These are phyloP conservation scores for Naganishia vishniacii DNA, from an alignment of 768 basidiomycete genomes.

Conservation along the genomic window DNA sequence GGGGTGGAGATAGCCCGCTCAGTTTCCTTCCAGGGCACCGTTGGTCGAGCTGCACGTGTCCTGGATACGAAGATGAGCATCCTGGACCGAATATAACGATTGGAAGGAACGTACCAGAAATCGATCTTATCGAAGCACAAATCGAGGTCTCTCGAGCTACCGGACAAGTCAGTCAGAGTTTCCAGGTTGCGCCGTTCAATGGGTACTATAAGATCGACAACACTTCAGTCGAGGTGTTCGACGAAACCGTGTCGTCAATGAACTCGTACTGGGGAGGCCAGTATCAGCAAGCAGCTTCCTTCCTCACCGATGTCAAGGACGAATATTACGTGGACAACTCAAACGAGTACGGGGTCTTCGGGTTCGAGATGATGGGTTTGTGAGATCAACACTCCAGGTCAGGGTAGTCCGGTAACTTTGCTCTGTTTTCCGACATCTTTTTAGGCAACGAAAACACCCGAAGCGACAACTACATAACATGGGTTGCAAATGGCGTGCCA, in stretches of 20 bases:
- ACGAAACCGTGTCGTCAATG: conserved; percentile 48
- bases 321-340: conserved; percentile 44
- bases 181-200: conserved; percentile 64
- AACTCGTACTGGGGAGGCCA: conserved; percentile 49
- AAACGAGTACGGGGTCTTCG: conserved; percentile 46
- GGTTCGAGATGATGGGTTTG: conserved; percentile 52
- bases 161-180: conserved; percentile 62
- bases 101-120: conserved; percentile 81
- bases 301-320: conserved; percentile 46
- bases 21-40: conserved; percentile 49
- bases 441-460: conserved; percentile 36
- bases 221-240: conserved; percentile 35
- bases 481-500: conserved; percentile 41
- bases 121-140: conserved; percentile 85
- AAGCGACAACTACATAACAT: conserved; percentile 44
- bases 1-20: conserved; percentile 37
- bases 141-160: conserved; percentile 58
- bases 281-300: conserved; percentile 58
- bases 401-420: too few relatives aligned
- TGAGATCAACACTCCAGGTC: too few relatives aligned
- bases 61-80: conserved; percentile 63
- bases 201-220: conserved; percentile 52
- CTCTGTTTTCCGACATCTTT: too few relatives aligned
- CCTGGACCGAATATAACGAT: conserved; percentile 66
- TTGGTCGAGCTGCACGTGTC: conserved; percentile 73